Conservation (phyloP, 352 stramenopile species). For the Elongisporangium anandrum region DNA sequence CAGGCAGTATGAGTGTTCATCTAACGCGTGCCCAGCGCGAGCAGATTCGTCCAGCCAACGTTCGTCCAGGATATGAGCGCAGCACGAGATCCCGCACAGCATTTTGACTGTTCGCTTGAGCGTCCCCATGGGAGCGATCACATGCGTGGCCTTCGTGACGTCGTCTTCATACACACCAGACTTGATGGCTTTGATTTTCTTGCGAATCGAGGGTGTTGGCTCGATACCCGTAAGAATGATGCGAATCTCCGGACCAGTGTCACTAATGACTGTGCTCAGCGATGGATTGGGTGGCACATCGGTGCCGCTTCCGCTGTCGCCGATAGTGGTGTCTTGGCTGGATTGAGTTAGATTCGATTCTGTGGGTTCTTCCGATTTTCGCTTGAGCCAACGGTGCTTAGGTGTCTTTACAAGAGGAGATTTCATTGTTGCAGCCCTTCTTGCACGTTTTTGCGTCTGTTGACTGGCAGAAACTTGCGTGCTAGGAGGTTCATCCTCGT, state of each 20-base stretch:
- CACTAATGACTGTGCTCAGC: background rate
- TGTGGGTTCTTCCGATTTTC: conserved; percentile 25
- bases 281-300: background rate
- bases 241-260: conserved; percentile 14
- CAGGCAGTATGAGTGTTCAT: conserved; percentile 31
- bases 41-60: conserved; percentile 43
- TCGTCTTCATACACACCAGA: conserved; percentile 43
- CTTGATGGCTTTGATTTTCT: conserved; percentile 38
- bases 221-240: conserved; percentile 57
- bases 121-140: conserved; percentile 41
- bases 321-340: conserved; percentile 1
- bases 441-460: background rate
- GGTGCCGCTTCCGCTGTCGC: background rate
- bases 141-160: conserved; percentile 41
- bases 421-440: background rate
- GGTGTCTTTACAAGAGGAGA: conserved; percentile 24
- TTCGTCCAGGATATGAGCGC: conserved; percentile 43
- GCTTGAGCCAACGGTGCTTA: conserved; percentile 31
- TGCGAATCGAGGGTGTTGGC: conserved; percentile 25
- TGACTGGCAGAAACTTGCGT: background rate
- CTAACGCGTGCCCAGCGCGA: conserved; percentile 10
- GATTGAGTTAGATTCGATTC: conserved; percentile 6
- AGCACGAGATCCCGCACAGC: conserved; percentile 49
- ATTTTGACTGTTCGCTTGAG: conserved; percentile 64
- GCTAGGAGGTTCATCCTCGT: background rate